A percentile compares a stretch with the other conserved stretches of the same genome.
Conservation (phyloP, 2,329 filamentous ascomycete species). For the Fusarium sp. region DNA sequence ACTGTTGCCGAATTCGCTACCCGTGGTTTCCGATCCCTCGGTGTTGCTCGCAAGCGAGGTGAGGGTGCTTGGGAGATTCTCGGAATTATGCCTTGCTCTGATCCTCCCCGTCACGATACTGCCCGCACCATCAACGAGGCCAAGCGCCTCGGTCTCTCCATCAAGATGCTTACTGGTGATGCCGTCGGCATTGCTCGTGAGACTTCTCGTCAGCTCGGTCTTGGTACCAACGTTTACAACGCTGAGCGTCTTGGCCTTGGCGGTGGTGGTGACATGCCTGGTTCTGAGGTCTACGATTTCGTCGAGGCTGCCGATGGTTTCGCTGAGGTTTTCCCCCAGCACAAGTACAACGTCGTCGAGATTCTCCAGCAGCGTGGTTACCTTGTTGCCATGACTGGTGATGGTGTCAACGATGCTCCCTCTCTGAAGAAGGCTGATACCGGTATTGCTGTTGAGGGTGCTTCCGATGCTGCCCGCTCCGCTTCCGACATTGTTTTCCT, state of each 20-base stretch:
- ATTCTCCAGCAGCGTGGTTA: conserved; percentile 94
- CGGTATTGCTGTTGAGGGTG: conserved; percentile 93
- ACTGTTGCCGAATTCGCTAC: conserved; percentile 92
- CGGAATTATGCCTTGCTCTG: conserved; percentile 93
- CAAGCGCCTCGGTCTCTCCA: conserved; percentile 85
- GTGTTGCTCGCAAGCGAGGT: conserved; percentile 89
- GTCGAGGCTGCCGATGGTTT: conserved; percentile 95
- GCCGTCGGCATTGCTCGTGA: conserved; percentile 93
- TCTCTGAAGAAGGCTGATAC: conserved; percentile 96
- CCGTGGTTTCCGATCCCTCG: conserved; percentile 93
- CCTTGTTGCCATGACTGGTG: conserved; percentile 95
- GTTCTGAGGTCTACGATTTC: conserved; percentile 94
- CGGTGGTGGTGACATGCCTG: conserved; percentile 91
- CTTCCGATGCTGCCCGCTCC: conserved; percentile 89
- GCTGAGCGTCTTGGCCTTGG: conserved; percentile 91
- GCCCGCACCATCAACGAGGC: conserved; percentile 91
- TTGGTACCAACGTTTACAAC: conserved; percentile 94
- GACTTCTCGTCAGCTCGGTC: conserved; percentile 89
- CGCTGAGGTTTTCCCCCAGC: conserved; percentile 92
- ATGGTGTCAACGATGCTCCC: conserved; percentile 93
- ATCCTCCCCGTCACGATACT: conserved; percentile 91
- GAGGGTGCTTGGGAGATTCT: conserved; percentile 88
- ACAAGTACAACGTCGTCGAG: conserved; percentile 82
- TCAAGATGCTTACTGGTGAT: conserved; percentile 97
- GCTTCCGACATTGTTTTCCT: conserved; percentile 95